Percentiles rank a stretch among this genome's conserved stretches.
phyloP scores from a whole-genome alignment of 305 asterid species.

The Lippia alba region DNA sequence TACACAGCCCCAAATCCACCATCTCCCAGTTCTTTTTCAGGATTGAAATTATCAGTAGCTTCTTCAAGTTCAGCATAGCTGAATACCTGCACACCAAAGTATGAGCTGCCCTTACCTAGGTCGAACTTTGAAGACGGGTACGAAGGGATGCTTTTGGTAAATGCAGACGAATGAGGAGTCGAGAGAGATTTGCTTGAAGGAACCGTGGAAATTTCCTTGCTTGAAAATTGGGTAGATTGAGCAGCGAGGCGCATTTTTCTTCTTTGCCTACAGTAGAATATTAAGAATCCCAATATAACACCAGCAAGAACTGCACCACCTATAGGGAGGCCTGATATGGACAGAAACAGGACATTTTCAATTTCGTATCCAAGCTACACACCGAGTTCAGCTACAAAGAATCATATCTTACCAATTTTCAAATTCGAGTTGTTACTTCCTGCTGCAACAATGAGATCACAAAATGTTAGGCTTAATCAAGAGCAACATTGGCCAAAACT shows the following conservation, averaged over 20 bases:
- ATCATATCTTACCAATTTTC: constrained; percentile 42
- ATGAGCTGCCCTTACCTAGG: constrained; percentile 49
- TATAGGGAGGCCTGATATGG: constrained; percentile 55
- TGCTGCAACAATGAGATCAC: constrained; percentile 45
- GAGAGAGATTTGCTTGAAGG: constrained; percentile 52
- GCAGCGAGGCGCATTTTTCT: constrained; percentile 49
- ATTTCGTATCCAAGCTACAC: constrained; percentile 10
- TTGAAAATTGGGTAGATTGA: constrained; percentile 35
- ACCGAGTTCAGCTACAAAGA: not conserved
- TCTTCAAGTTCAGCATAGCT: constrained; percentile 70
- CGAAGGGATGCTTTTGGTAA: constrained; percentile 68
- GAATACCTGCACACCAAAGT: constrained; percentile 83
- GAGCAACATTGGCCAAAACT: too few relatives aligned
- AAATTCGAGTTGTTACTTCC: constrained; percentile 27
- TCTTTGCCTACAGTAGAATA: constrained; percentile 59
- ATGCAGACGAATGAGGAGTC: constrained; percentile 46
- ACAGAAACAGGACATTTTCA: constrained; percentile 26
- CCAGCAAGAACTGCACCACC: constrained; percentile 74
- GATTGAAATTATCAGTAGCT: constrained; percentile 76
- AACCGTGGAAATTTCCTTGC: constrained; percentile 47
- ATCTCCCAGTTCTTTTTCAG: constrained; percentile 77
- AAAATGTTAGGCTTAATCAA: constrained; percentile 4
- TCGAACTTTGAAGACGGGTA: constrained; percentile 69
- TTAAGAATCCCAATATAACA: constrained; percentile 54
- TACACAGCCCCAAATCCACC: constrained; percentile 92